Evolutionary conservation across 768 basidiomycete species (phyloP).

Genomic region (Tremella yokohamensis): DNA sequence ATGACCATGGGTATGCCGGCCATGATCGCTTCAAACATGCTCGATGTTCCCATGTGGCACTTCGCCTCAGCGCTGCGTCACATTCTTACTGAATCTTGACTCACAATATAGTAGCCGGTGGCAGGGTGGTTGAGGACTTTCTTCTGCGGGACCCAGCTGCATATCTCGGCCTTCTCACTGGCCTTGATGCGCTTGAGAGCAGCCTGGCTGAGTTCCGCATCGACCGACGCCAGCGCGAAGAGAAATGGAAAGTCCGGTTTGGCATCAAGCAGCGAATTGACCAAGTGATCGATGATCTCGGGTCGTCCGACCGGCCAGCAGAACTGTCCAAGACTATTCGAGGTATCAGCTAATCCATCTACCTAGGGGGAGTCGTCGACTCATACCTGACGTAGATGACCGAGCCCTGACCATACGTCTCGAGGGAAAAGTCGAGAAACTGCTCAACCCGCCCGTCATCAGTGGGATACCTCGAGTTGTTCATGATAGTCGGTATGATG

Average conservation of each 20-base stretch:
- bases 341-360: neutral
- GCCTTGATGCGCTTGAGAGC: neutral
- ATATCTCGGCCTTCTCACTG: neutral
- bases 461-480: conserved; percentile 1
- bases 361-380: neutral
- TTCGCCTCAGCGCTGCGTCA: neutral
- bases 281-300: conserved; percentile 1
- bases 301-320: neutral
- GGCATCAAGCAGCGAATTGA: conserved; percentile 2
- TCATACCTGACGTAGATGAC: conserved; percentile 1
- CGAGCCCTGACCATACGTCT: neutral
- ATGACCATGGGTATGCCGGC: neutral
- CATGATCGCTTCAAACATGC: conserved; percentile 2
- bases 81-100: too few species aligned
- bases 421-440: conserved; percentile 2
- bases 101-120: neutral
- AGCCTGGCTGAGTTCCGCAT: neutral
- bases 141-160: conserved; percentile 1
- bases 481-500: neutral
- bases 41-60: neutral
- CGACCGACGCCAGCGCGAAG: neutral
- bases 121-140: neutral
- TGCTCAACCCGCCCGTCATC: neutral
- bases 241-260: neutral
- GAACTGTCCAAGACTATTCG: neutral